Conservation (phyloP, 2,329 filamentous ascomycete species). For the Eutypella sp. region DNA sequence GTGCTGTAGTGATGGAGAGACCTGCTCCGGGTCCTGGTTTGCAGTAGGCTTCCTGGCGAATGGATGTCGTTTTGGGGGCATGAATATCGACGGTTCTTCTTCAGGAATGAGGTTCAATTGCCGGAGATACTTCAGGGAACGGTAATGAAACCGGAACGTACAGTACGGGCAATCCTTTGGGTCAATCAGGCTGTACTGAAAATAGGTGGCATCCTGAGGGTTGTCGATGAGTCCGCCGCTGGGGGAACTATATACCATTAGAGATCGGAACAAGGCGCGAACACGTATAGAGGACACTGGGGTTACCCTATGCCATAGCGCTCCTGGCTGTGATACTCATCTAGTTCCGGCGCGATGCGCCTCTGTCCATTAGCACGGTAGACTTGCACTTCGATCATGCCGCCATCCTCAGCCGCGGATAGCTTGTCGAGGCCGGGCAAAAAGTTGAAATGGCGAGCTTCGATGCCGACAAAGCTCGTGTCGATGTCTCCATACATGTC, state of each 20-base stretch:
- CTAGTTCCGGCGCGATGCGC: conserved; percentile 36
- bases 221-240: conserved; percentile 49
- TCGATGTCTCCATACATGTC: conserved; percentile 30
- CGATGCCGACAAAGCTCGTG: conserved; percentile 35
- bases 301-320: conserved; percentile 51
- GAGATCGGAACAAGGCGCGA: too few species aligned
- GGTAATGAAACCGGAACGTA: conserved; percentile 53
- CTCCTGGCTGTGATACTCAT: conserved; percentile 41
- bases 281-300: neutral
- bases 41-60: neutral
- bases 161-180: conserved; percentile 47
- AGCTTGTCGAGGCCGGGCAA: conserved; percentile 30
- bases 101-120: conserved; percentile 43
- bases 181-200: conserved; percentile 48
- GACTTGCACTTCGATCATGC: conserved; percentile 48
- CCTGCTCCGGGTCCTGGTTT: neutral
- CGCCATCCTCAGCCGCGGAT: conserved; percentile 47
- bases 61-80: conserved; percentile 1
- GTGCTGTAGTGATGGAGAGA: conserved; percentile 3
- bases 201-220: conserved; percentile 46
- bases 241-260: conserved; percentile 36
- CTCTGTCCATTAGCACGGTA: conserved; percentile 47
- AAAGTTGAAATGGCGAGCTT: conserved; percentile 48
- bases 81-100: conserved; percentile 5
- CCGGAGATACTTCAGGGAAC: conserved; percentile 44